Base-by-base conservation (phyloP, 495 filamentous ascomycete species). In the Talaromyces nanjingensis region DNA sequence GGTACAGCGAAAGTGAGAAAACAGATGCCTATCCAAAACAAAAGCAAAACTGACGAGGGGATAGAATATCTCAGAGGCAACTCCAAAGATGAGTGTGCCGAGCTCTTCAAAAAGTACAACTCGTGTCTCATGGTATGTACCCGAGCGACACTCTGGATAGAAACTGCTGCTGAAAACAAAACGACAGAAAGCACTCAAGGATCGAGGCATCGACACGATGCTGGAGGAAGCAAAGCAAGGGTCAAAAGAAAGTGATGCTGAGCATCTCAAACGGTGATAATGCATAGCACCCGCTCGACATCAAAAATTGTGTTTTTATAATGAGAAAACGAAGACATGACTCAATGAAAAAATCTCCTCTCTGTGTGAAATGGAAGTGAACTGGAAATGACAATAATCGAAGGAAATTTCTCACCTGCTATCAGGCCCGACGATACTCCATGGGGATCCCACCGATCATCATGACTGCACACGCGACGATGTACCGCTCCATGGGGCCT, bases 1-100 rank as follows among this genome's bases (percentile, higher is more conserved):
- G 92, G 92, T 97, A 96, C 74, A 96, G 91, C 69, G 92, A 97
- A 74, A 96, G 92, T 93, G 79, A 27, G 53, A 57, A 27, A 33
- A 49, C 16, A 49, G n/a, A 7, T 20, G 4, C 18, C 3, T 6
- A 16, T n/a, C 52, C n/a, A 27, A 37, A 34, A 9, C 27, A 4
- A 56, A 56, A 37, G 11, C 24, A 37, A 60, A 60, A 34, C 54
- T 64, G 27, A 64, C n/a, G 20, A 42, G 22, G 67, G 14, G 63
- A 25, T 63, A 96, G 92, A 94, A 77, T 97, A 93, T 69, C 86
- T 97, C 31, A 84, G 90, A 64, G 91, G 91, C 25, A 87, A 87
- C 63, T 87, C 89, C 6, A 84, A 84, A 22, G 91, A 96, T 72
- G 92, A 97, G 72, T 97, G 92, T 68, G 85, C 88, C 59, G 80